Evolutionary conservation across 805 yeast species (phyloP), one percentile per base, ranked within the genome.

Genomic region (Candida manassasensis): DNA sequence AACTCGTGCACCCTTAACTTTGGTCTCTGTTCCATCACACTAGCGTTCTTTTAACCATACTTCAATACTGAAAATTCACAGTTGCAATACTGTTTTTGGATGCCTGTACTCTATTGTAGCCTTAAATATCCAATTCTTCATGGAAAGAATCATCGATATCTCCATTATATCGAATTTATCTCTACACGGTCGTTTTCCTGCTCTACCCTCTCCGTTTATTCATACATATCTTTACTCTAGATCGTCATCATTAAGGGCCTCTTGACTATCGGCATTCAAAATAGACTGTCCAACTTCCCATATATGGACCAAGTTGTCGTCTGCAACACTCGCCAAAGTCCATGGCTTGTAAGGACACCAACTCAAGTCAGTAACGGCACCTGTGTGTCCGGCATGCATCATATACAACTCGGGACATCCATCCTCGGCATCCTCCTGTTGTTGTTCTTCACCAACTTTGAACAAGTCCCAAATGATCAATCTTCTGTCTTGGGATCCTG

Each of bases 301-400:
- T 14, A 76, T 50, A 43, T 76, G 82, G 2, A 76, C 80, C 29
- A 75, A 73, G 47, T 76, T 76, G 43, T 76, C 81, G 43, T 74
- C 79, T 0, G 80, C 75, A 30, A 73, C 74, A 24, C 84, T 72
- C 0, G 84, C 86, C 37, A 83, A 49, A 25, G 84, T 71, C 89
- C 90, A 84, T n/a, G 84, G 84, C 39, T 78, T 69, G 45, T 68
- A 76, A 5, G 80, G 78, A 50, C 79, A 81, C 69, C 85, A 79
- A 21, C 79, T 72, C 45, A 84, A 67, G 53, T 84, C 95, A 28
- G 80, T 78, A 12, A 84, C 80, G 4, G 81, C 69, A 12, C 86
- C 81, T 13, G 88, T 80, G 52, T 87, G 95, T 14, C 96, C 96
- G 25, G 94, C 95, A 53, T 87, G 96, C 81, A 87, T 83, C 88